Percentiles rank a stretch among this genome's conserved stretches.
These are phyloP conservation scores for Paramecium sonneborni DNA, from an alignment of 73 alveolate species.

Conservation along the genomic window DNA sequence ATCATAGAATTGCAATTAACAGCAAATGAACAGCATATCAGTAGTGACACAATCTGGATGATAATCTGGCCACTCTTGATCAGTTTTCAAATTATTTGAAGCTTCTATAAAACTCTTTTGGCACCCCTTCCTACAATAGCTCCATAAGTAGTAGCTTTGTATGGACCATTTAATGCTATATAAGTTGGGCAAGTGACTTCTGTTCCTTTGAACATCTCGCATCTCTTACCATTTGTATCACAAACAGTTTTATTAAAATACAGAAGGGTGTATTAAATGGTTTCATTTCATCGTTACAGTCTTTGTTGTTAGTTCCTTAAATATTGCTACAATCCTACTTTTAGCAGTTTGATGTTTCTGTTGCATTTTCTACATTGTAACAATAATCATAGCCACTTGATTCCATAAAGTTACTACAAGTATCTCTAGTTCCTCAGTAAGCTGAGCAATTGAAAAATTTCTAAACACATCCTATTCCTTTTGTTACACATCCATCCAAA, in stretches of 20 bases:
- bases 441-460: neutral
- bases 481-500: constrained; percentile 8
- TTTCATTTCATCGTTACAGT: neutral
- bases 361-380: neutral
- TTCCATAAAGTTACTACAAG: neutral
- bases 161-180: neutral
- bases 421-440: neutral
- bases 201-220: neutral
- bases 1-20: neutral
- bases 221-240: neutral
- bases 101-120: neutral
- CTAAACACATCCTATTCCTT: constrained; percentile 30
- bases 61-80: neutral
- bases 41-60: neutral
- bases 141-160: neutral
- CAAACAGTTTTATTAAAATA: neutral
- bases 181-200: neutral
- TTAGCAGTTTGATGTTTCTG: neutral
- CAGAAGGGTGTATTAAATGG: neutral
- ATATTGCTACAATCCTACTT: neutral
- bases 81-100: constrained; percentile 11
- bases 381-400: neutral
- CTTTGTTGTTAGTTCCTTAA: neutral
- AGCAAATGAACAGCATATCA: neutral
- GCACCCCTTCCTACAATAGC: neutral